Conservation (phyloP, 306 rosid species). For the Dryas octopetala region DNA sequence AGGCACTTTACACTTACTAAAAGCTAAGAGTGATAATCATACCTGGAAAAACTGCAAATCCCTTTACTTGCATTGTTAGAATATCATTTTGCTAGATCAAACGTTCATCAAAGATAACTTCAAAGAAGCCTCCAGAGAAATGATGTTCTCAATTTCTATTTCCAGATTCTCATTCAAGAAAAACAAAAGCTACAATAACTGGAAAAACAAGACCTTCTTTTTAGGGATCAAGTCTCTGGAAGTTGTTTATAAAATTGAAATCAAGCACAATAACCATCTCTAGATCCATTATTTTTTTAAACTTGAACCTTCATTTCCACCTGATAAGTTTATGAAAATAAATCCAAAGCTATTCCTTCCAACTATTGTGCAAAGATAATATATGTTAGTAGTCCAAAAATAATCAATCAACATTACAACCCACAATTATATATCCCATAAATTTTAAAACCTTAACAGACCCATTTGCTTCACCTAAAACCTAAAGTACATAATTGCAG, state of each 20-base stretch:
- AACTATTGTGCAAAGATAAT: neutral
- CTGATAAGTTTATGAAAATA: too few species aligned
- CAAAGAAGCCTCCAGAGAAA: neutral
- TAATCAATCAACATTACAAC: neutral
- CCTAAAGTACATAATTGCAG: neutral
- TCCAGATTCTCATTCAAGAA: neutral
- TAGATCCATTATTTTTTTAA: neutral
- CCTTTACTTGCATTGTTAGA: neutral
- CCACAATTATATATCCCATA: neutral
- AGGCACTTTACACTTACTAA: too few species aligned
- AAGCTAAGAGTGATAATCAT: neutral
- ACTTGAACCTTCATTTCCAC: neutral
- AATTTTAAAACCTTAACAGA: too few species aligned
- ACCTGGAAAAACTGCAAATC: constrained; percentile 1
- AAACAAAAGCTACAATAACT: neutral
- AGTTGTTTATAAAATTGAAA: neutral
- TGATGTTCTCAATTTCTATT: neutral
- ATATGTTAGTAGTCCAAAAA: neutral
- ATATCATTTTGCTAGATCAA: neutral
- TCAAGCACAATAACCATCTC: neutral
- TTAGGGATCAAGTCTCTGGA: neutral
- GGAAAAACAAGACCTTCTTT: neutral
- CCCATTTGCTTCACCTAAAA: too few species aligned
- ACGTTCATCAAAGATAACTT: neutral
- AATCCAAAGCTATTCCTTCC: neutral